These are phyloP conservation scores for Aspergillus eucalypticola DNA, from an alignment of 2,329 filamentous ascomycete species.

Conservation along the genomic window DNA sequence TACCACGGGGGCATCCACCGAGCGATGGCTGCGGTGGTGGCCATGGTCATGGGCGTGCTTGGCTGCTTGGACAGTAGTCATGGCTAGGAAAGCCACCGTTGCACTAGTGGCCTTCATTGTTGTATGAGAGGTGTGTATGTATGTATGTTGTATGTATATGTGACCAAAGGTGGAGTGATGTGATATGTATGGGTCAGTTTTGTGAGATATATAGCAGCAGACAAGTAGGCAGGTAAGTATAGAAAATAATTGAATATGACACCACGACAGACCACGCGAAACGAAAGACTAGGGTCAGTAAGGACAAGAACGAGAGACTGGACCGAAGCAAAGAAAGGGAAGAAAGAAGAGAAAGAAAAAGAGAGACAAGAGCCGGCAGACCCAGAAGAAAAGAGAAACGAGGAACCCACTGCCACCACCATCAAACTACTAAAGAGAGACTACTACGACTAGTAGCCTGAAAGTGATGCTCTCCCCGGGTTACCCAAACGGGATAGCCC, in stretches of 20 bases:
- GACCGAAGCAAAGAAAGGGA: slow-evolving; percentile 8
- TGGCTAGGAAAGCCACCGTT: slow-evolving; percentile 39
- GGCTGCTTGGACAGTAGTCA: slow-evolving; percentile 39
- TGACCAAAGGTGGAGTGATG: not conserved
- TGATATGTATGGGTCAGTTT: not conserved
- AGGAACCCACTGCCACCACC: not conserved
- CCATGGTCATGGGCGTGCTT: slow-evolving; percentile 26
- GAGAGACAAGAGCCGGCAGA: slow-evolving; percentile 6
- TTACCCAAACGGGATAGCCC: slow-evolving; percentile 4
- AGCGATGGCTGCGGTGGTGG: slow-evolving; percentile 26
- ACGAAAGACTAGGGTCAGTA: slow-evolving; percentile 27
- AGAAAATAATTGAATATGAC: not conserved
- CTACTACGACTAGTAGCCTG: not conserved
- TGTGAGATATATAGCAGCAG: slow-evolving; percentile 1
- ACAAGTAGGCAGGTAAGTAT: not conserved
- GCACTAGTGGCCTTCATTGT: slow-evolving; percentile 39
- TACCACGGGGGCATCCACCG: slow-evolving; percentile 39
- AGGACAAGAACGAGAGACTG: slow-evolving; percentile 28
- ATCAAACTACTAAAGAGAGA: not conserved
- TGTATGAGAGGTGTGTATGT: slow-evolving; percentile 11
- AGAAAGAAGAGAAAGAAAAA: not conserved
- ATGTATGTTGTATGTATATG: not conserved
- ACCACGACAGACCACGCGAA: not conserved
- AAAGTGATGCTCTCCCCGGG: not conserved
- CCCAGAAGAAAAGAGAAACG: not conserved